Evolutionary conservation across 1,284 basidiomycete genomes (phyloP), one percentile per base, ranked within the genome.

Genomic region (Moesziomyces sp.): DNA sequence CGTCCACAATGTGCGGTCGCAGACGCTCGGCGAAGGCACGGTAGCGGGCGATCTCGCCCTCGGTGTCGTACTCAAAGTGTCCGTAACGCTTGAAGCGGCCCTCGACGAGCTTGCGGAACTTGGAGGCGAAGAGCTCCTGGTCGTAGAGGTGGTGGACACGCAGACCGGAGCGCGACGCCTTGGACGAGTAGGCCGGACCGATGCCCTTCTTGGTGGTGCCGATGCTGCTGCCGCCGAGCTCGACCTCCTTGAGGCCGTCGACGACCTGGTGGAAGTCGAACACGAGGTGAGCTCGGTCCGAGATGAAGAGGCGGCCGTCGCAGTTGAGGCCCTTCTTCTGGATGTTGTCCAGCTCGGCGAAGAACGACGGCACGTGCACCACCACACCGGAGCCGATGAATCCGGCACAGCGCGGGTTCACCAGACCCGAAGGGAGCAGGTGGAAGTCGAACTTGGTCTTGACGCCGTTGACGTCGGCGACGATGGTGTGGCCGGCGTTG

Each of bases 261-360:
- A 99, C 97, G 80, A 98, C 97, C 87, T 99, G 96, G 86, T 99
- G 96, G 86, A 99, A 99, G 85, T 98, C 96, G 82, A 98, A 94
- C 48, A 99, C 96, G 72, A 99, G 90, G 77, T 97, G 94, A 3
- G 96, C 94, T 72, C 96, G 91, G 86, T 98, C 94, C 23, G 96
- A 98, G 77, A 99, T 87, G 85, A 97, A 92, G 23, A 99, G 87
- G 45, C 97, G 90, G 69, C 89, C 89, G 13, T 90, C 89, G 86
- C 93, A 97, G 82, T 93, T 89, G 59, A 99, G 89, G 24, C 73
- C 73, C 88, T 97, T 92, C 63, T 88, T 87, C 84, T 94, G 87
- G 63, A 98, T 86, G 35, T 90, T 90, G 80, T 98, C 94, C 42
- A 99, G 88, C 87, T 99, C 96, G 35, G 88, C 88, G 84, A 99